Percentiles rank a stretch among this genome's conserved stretches.
phyloP scores from a whole-genome alignment of 257 asterid species.

The Striga asiatica region DNA sequence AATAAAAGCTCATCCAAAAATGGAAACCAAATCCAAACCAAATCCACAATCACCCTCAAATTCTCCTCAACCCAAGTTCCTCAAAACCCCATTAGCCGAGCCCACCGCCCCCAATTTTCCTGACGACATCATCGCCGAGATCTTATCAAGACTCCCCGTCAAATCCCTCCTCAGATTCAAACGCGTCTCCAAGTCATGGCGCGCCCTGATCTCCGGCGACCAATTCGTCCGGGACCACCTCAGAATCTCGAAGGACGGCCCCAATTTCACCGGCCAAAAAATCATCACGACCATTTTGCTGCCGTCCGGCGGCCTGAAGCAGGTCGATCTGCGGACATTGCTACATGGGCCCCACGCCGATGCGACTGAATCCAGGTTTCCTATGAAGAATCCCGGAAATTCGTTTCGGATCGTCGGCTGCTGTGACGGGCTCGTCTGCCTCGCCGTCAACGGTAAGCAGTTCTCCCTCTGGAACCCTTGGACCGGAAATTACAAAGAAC shows the following conservation, averaged over 20 bases:
- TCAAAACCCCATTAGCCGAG: conserved; percentile 4
- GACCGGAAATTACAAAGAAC: conserved; percentile 14
- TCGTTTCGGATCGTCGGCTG: conserved; percentile 17
- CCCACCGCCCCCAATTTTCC: conserved; percentile 17
- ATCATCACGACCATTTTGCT: conserved; percentile 16
- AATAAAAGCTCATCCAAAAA: too few relatives aligned
- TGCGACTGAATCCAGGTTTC: conserved; percentile 18
- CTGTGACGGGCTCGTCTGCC: conserved; percentile 25
- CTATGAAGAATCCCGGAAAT: conserved; percentile 19
- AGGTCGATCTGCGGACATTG: conserved; percentile 7
- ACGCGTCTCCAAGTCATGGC: conserved; percentile 33
- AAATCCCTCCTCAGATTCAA: conserved; percentile 27
- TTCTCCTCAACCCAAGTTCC: background rate
- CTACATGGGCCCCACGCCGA: background rate
- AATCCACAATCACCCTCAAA: background rate
- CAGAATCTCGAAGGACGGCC: conserved; percentile 3
- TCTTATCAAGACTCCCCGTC: conserved; percentile 27
- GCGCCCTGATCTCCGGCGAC: conserved; percentile 18
- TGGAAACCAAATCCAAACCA: conserved; percentile 7
- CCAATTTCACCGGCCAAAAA: conserved; percentile 5
- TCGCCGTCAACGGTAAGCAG: conserved; percentile 18
- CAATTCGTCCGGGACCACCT: conserved; percentile 23
- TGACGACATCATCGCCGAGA: conserved; percentile 25
- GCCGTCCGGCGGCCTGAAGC: conserved; percentile 18
- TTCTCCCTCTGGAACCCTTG: conserved; percentile 34